phyloP scores from a whole-genome alignment of 495 filamentous ascomycete genomes.

The Penicillium lividum region DNA sequence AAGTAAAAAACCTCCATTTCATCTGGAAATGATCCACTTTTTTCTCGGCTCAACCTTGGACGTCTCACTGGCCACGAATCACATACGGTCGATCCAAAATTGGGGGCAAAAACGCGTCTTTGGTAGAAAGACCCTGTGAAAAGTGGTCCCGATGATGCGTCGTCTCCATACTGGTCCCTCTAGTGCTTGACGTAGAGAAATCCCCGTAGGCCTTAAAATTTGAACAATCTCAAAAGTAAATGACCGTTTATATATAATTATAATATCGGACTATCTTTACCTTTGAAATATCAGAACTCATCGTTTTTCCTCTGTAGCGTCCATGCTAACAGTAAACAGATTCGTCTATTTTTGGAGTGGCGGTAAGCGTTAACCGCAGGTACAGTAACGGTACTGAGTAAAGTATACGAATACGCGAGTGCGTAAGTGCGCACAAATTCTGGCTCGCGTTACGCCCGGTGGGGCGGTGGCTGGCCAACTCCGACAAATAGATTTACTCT shows the following conservation, averaged over 20 bases:
- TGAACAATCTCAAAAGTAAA: not conserved
- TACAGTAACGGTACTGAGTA: not conserved
- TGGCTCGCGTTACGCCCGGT: not conserved
- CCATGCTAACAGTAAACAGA: not conserved
- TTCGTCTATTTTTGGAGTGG: not conserved
- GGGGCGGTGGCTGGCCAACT: not conserved
- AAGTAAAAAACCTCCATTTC: not conserved
- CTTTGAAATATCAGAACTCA: too few species aligned
- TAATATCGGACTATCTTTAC: too few species aligned
- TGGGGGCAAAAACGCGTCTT: conserved; percentile 8
- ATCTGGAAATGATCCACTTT: not conserved
- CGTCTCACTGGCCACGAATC: conserved; percentile 4
- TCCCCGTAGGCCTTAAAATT: not conserved
- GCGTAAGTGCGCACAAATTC: not conserved
- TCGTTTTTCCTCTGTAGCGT: not conserved
- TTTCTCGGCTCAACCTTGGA: not conserved
- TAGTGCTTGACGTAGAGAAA: not conserved
- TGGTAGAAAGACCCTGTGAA: conserved; percentile 9
- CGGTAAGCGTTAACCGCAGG: not conserved
- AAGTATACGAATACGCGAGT: not conserved
- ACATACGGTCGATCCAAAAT: conserved; percentile 5
- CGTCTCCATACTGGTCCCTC: conserved; percentile 1
- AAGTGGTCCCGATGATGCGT: conserved; percentile 11
- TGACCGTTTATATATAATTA: not conserved
- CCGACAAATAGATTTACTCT: not conserved